These are phyloP conservation scores for Flaveria bidentis DNA, from an alignment of 129 eudicot species.

Conservation along the genomic window DNA sequence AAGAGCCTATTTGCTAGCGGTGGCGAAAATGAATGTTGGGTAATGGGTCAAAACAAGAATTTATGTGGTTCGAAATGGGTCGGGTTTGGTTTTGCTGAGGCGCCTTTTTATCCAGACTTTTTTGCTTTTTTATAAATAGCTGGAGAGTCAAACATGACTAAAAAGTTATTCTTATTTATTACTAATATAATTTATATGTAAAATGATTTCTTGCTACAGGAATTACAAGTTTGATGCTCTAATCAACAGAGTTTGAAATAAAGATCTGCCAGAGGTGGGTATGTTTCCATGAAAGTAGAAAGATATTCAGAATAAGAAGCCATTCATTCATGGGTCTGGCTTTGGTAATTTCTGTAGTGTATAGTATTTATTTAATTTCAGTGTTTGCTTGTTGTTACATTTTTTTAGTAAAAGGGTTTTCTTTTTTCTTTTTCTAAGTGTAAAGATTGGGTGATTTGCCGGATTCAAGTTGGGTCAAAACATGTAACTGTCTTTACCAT, in stretches of 20 bases:
- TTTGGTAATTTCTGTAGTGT: neutral
- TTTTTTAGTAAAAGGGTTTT: too few species aligned
- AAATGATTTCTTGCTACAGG: slow-evolving; percentile 7
- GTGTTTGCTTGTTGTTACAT: neutral
- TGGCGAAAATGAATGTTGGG: neutral
- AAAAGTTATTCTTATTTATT: neutral
- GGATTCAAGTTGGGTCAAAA: too few species aligned
- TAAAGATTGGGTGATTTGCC: too few species aligned
- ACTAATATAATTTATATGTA: too few species aligned
- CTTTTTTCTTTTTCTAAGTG: too few species aligned
- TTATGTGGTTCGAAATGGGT: neutral
- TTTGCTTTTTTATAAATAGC: neutral
- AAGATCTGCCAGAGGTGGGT: neutral
- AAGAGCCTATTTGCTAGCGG: neutral
- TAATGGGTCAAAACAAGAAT: neutral
- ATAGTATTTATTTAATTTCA: neutral
- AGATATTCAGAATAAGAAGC: neutral
- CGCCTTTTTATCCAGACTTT: neutral
- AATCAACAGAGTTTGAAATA: slow-evolving; percentile 13
- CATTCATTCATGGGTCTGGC: neutral
- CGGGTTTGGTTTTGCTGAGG: neutral
- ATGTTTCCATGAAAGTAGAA: neutral
- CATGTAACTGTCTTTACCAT: too few species aligned
- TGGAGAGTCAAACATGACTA: neutral
- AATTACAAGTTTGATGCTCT: slow-evolving; percentile 6